Percentiles rank a stretch among this genome's conserved stretches.
phyloP scores from a whole-genome alignment of 176 grass and related monocot species.

The Secale cereale region DNA sequence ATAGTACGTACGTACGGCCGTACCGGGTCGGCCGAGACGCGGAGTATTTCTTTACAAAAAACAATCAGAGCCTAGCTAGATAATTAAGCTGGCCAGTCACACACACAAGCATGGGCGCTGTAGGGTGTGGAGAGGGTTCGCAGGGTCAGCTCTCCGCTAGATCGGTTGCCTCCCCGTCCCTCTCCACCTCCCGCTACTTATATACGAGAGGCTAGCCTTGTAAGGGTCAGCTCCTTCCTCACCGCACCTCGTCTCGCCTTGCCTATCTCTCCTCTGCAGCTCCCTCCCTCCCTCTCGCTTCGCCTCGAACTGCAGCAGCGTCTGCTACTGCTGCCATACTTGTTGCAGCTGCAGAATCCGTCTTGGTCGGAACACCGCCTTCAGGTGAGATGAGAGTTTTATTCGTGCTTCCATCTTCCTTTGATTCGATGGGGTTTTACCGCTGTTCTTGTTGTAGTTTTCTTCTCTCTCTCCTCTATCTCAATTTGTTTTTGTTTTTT shows the following conservation, averaged over 20 bases:
- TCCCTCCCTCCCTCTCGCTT: not conserved
- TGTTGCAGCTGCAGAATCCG: not conserved
- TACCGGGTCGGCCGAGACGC: slow-evolving; percentile 10
- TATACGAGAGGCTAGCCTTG: not conserved
- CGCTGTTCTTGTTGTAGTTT: not conserved
- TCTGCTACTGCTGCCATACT: too few species aligned
- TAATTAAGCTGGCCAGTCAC: not conserved
- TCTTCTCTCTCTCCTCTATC: not conserved
- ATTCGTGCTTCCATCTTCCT: not conserved
- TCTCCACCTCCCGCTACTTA: not conserved
- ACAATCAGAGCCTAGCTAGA: not conserved
- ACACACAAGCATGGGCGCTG: not conserved
- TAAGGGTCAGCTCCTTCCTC: not conserved
- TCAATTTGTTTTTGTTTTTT: too few species aligned
- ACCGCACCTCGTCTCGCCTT: not conserved
- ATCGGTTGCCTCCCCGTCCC: not conserved
- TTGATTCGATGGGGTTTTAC: not conserved
- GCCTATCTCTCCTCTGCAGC: not conserved
- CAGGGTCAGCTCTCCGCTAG: not conserved
- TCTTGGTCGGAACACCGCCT: not conserved
- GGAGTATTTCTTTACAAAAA: not conserved
- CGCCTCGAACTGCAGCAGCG: not conserved
- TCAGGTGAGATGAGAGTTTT: not conserved
- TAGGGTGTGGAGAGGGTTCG: too few species aligned
- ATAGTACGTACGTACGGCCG: slow-evolving; percentile 32